A percentile compares a stretch with the other conserved stretches of the same genome.
These are phyloP conservation scores for Sphaerulina musiva DNA, from an alignment of 2,329 filamentous ascomycete genomes.

Conservation along the genomic window DNA sequence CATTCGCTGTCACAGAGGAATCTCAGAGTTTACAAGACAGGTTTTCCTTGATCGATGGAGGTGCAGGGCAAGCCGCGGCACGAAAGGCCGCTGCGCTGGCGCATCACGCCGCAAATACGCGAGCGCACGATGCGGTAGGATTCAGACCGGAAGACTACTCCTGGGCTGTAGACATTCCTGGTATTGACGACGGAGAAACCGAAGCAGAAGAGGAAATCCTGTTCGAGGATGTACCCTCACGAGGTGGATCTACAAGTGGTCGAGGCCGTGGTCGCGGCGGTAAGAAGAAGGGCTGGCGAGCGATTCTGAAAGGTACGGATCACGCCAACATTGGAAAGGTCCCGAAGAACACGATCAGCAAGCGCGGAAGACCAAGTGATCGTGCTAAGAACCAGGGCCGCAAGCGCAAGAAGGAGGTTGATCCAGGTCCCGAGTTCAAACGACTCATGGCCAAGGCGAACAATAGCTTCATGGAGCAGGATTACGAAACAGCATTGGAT, in stretches of 20 bases:
- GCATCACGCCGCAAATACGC: not conserved
- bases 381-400: conserved; percentile 25
- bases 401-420: conserved; percentile 51
- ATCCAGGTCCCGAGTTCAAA: conserved; percentile 66
- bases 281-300: conserved; percentile 29
- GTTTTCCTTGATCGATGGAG: conserved; percentile 2
- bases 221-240: conserved; percentile 2
- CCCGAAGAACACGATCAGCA: conserved; percentile 1
- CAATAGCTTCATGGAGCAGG: conserved; percentile 57
- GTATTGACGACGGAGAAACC: conserved; percentile 5
- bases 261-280: conserved; percentile 16
- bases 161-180: conserved; percentile 7
- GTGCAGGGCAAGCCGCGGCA: conserved; percentile 4
- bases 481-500: conserved; percentile 55
- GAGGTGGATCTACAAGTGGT: conserved; percentile 3
- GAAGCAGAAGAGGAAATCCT: conserved; percentile 5
- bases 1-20: conserved; percentile 1
- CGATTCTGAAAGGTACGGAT: conserved; percentile 31
- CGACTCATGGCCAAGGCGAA: conserved; percentile 60
- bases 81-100: conserved; percentile 5
- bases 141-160: conserved; percentile 6
- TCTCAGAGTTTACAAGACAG: not conserved
- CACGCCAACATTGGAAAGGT: conserved; percentile 26
- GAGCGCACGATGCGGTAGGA: not conserved
- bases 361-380: conserved; percentile 12